phyloP scores from a whole-genome alignment of 306 rosid species.

The Oxytropis ochrocephala region DNA sequence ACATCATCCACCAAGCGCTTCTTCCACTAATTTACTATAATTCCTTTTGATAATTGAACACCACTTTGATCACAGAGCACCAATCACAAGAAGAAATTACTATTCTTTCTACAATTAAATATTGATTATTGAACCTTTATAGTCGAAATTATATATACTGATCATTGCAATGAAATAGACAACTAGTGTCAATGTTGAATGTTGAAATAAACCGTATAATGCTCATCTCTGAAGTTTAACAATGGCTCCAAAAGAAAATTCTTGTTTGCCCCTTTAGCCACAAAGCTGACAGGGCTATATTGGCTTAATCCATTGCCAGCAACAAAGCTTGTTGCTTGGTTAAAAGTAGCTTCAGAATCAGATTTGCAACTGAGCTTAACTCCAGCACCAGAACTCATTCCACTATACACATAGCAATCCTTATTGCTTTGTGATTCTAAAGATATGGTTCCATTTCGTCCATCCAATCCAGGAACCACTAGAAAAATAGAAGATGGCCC shows the following conservation, averaged over 20 bases:
- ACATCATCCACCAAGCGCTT: too few species aligned
- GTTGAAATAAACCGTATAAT: slow-evolving; percentile 73
- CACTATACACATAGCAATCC: slow-evolving; percentile 55
- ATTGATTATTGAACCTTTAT: neutral
- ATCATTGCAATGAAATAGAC: neutral
- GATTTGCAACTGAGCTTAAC: slow-evolving; percentile 55
- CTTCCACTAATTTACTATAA: neutral
- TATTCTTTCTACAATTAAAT: neutral
- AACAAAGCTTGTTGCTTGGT: slow-evolving; percentile 58
- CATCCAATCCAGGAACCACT: slow-evolving; percentile 63
- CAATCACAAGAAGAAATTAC: neutral
- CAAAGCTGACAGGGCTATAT: slow-evolving; percentile 73
- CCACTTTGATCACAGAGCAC: too few species aligned
- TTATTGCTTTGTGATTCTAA: slow-evolving; percentile 44
- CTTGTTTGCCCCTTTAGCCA: slow-evolving; percentile 55
- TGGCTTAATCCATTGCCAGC: slow-evolving; percentile 35
- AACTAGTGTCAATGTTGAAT: slow-evolving; percentile 20
- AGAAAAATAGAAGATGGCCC: slow-evolving; percentile 32
- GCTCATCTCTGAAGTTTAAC: slow-evolving; percentile 53
- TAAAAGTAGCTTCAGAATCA: slow-evolving; percentile 24
- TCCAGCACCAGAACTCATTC: slow-evolving; percentile 7
- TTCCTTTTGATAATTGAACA: too few species aligned
- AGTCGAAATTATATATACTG: neutral
- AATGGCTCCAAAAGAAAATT: slow-evolving; percentile 69
- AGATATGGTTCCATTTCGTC: slow-evolving; percentile 43